phyloP scores from a whole-genome alignment of 225 moss, liverwort and hornwort genomes.

The Bryum argenteum region DNA sequence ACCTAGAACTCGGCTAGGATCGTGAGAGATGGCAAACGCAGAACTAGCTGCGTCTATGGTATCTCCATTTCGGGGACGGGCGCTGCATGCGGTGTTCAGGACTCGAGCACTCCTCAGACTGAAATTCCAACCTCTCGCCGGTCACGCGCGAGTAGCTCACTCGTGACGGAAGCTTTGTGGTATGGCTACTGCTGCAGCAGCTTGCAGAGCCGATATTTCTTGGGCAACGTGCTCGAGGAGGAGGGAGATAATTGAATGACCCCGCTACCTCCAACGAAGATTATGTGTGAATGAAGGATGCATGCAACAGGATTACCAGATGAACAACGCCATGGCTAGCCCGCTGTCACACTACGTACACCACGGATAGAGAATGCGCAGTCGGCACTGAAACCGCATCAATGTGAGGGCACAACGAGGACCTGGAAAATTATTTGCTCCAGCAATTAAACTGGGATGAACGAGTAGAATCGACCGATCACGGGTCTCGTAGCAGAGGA shows the following conservation, averaged over 20 bases:
- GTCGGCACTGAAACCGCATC: background rate
- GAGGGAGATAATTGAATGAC: background rate
- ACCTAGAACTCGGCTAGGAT: background rate
- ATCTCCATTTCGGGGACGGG: slow-evolving; percentile 4
- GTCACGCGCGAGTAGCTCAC: background rate
- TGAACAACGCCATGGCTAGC: background rate
- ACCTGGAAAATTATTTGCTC: background rate
- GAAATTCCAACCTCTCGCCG: background rate
- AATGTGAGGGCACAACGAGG: background rate
- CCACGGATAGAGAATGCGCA: background rate
- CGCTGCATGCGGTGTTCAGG: background rate
- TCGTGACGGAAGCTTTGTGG: background rate
- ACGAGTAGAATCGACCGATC: slow-evolving; percentile 1
- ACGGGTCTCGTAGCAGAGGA: background rate
- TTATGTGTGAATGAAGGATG: background rate
- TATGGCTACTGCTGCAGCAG: background rate
- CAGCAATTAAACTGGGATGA: background rate
- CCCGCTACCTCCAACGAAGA: slow-evolving; percentile 11
- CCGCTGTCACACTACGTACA: background rate
- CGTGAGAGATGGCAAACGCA: background rate
- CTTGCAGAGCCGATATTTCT: background rate
- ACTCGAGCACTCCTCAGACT: background rate
- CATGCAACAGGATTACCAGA: background rate
- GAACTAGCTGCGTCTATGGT: background rate
- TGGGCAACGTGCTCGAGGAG: background rate